Base-by-base conservation (phyloP, 2,329 filamentous ascomycete genomes). In the Beauveria medogensis region DNA sequence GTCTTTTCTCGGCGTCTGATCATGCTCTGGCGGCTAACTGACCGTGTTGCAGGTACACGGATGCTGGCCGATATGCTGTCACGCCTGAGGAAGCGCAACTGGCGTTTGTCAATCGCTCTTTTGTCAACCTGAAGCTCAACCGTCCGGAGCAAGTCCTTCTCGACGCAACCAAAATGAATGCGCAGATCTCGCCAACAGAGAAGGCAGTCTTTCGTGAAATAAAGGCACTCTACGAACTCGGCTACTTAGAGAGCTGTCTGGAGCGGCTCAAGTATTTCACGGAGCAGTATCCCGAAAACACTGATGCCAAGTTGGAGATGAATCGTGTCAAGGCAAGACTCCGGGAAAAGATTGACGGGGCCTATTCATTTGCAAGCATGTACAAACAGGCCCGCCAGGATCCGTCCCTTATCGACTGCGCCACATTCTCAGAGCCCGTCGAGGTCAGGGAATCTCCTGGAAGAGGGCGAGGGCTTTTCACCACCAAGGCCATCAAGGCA, bases 391-490 rank as follows among this genome's bases (percentile, higher is more conserved):
- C 75, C 1, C 61, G 66, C n/a, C 59, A 61, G n/a, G 68, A 65
- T 0, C 74, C 76, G 3, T 77, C 79, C 0, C 60, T 74, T 5
- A 65, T 83, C 2, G 80, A 83, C 63, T 77, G 73, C 60, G 79
- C 78, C 0, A 81, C 75, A 2, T 84, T 74, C 63, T 70, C 71
- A 8, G 70, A 67, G 0, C 73, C 74, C 0, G 76, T 82, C 1
- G 68, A 72, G 48, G 65, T 83, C 0, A 75, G 72, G 40, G 48
- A 67, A 7, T 76, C 77, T 1, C 66, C 68, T 1, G 74, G 69
- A 9, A 72, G 74, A 20, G 81, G 80, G 2, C 73, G 74, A 2
- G 82, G 82, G 0, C 68, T 84, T 0, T 85, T 84, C 65, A 79
- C 78, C 0, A 81, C 75, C 0, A 68, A 71, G 22, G 65, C 71